A percentile compares a stretch with the other conserved stretches of the same genome.
phyloP scores from a whole-genome alignment of 2,329 filamentous ascomycete genomes.

The Ophiostoma triangulosporum region DNA sequence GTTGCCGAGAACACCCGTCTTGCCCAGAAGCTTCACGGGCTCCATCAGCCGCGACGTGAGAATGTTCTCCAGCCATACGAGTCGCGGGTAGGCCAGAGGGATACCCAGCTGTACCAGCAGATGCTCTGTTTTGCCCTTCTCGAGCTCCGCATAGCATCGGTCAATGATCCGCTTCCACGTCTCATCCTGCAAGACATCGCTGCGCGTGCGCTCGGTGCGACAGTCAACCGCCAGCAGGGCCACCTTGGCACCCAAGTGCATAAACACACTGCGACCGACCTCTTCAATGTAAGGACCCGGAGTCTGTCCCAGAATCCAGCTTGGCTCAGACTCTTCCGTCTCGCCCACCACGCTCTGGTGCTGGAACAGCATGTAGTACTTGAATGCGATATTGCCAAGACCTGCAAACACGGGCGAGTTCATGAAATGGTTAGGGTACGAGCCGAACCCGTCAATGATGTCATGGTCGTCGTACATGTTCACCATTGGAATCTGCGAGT shows the following conservation, averaged over 20 bases:
- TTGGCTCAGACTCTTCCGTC: slow-evolving; percentile 71
- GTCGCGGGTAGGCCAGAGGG: slow-evolving; percentile 66
- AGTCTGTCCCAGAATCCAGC: slow-evolving; percentile 69
- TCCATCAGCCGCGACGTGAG: slow-evolving; percentile 77
- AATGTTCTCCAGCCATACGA: slow-evolving; percentile 60
- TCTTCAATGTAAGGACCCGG: slow-evolving; percentile 87
- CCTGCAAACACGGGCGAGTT: slow-evolving; percentile 78
- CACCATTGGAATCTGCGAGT: slow-evolving; percentile 91
- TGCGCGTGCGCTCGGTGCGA: slow-evolving; percentile 74
- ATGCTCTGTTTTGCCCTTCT: slow-evolving; percentile 76
- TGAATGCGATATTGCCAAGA: slow-evolving; percentile 82
- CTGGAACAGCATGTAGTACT: slow-evolving; percentile 98
- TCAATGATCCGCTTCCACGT: slow-evolving; percentile 83
- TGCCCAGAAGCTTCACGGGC: slow-evolving; percentile 77
- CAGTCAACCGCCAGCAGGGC: slow-evolving; percentile 81
- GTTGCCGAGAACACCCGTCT: slow-evolving; percentile 64
- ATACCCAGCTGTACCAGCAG: slow-evolving; percentile 77
- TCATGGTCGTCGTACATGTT: slow-evolving; percentile 98
- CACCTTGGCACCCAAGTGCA: slow-evolving; percentile 66
- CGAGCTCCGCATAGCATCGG: slow-evolving; percentile 67
- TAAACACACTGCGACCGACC: slow-evolving; percentile 70
- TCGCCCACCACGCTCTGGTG: slow-evolving; percentile 80
- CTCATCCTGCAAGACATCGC: slow-evolving; percentile 65
- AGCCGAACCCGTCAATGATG: slow-evolving; percentile 83
- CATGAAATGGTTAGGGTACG: slow-evolving; percentile 88